These are phyloP conservation scores for Leishmania lainsoni DNA, from an alignment of 208 protist genomes.

Conservation along the genomic window DNA sequence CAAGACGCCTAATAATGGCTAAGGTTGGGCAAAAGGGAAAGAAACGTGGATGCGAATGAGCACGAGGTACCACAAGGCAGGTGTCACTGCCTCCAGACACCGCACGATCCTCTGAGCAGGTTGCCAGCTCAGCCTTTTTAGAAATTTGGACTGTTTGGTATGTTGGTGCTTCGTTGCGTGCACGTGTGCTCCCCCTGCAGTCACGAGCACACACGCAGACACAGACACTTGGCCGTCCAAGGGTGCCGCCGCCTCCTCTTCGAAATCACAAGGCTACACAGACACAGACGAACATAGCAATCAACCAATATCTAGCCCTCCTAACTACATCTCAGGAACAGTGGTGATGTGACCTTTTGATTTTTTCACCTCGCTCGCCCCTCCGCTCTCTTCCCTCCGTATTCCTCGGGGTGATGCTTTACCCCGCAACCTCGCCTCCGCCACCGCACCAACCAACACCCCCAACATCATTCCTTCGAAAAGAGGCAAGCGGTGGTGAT, in stretches of 20 bases:
- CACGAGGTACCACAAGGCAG: neutral
- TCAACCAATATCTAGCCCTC: slow-evolving; percentile 9
- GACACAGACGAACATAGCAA: neutral
- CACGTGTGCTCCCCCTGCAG: neutral
- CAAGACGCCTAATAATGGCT: neutral
- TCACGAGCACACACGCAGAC: too few species aligned
- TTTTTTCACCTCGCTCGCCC: neutral
- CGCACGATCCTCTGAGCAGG: neutral
- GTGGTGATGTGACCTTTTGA: neutral
- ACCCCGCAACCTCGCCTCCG: neutral
- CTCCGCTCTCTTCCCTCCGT: neutral
- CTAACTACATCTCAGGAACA: slow-evolving; percentile 38
- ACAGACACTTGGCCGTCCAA: too few species aligned
- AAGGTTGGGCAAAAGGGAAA: neutral
- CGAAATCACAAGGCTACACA: neutral
- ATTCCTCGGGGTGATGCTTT: neutral
- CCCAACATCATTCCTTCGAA: neutral
- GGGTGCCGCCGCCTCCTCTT: too few species aligned
- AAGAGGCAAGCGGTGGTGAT: neutral
- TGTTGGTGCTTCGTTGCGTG: neutral
- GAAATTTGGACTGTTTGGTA: neutral
- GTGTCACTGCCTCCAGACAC: neutral
- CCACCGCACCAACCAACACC: neutral
- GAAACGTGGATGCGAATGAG: neutral
- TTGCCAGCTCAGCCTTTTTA: neutral